phyloP scores from a whole-genome alignment of 2,329 filamentous ascomycete species.

The Magnaporthales sp. region DNA sequence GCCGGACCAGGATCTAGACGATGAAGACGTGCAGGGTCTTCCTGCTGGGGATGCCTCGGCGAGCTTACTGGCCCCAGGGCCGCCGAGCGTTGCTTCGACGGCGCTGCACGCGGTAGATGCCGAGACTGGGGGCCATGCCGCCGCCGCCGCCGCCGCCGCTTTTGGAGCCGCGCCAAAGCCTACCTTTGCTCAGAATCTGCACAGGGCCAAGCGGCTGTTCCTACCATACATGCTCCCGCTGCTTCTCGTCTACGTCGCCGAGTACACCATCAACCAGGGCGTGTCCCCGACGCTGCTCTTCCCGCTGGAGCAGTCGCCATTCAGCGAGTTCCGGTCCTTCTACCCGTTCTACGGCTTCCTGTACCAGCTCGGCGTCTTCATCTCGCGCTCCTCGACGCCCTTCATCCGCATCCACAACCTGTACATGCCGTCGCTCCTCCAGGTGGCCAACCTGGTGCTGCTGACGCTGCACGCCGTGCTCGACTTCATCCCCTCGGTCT shows the following conservation, averaged over 20 bases:
- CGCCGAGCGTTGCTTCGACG: slow-evolving; percentile 25
- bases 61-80: slow-evolving; percentile 37
- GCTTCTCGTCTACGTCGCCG: slow-evolving; percentile 84
- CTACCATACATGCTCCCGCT: slow-evolving; percentile 82
- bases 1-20: slow-evolving; percentile 29
- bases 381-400: slow-evolving; percentile 84
- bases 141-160: neutral
- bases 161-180: neutral
- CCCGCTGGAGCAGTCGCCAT: slow-evolving; percentile 67
- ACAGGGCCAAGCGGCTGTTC: slow-evolving; percentile 61
- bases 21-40: slow-evolving; percentile 23
- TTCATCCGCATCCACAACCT: slow-evolving; percentile 75
- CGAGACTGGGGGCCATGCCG: slow-evolving; percentile 16
- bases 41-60: slow-evolving; percentile 32
- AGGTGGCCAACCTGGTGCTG: slow-evolving; percentile 67
- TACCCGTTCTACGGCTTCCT: slow-evolving; percentile 93
- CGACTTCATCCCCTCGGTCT: slow-evolving; percentile 77
- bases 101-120: slow-evolving; percentile 26
- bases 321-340: slow-evolving; percentile 73
- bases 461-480: slow-evolving; percentile 70
- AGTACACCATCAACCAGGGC: slow-evolving; percentile 97
- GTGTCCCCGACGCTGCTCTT: slow-evolving; percentile 86
- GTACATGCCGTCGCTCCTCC: slow-evolving; percentile 75
- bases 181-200: slow-evolving; percentile 42
- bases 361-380: slow-evolving; percentile 91